Conservation (phyloP, 805 yeast species). For the Ogataea neopini region DNA sequence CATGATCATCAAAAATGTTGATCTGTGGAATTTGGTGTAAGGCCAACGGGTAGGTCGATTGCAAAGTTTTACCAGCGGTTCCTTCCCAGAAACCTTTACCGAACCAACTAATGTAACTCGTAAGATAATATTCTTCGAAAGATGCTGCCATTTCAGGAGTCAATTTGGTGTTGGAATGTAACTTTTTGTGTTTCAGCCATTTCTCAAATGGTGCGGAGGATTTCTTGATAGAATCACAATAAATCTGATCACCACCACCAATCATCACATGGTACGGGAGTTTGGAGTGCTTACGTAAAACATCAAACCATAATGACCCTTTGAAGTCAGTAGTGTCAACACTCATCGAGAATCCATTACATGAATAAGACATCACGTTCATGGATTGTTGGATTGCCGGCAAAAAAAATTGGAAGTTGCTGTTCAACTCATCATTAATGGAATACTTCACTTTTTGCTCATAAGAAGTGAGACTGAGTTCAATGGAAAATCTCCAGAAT, state of each 20-base stretch:
- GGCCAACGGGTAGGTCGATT: slow-evolving; percentile 69
- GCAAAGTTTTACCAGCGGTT: slow-evolving; percentile 60
- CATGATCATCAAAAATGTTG: slow-evolving; percentile 93
- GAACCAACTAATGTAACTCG: slow-evolving; percentile 82
- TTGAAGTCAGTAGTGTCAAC: slow-evolving; percentile 67
- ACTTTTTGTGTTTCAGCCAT: slow-evolving; percentile 62
- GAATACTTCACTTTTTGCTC: slow-evolving; percentile 68
- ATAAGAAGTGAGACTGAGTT: slow-evolving; percentile 43
- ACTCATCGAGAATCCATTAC: slow-evolving; percentile 84
- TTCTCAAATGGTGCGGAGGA: slow-evolving; percentile 52
- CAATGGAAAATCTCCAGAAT: slow-evolving; percentile 68
- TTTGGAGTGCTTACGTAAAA: slow-evolving; percentile 60
- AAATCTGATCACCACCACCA: slow-evolving; percentile 97
- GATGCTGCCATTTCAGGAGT: slow-evolving; percentile 52
- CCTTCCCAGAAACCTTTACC: slow-evolving; percentile 89
- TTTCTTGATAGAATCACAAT: slow-evolving; percentile 76
- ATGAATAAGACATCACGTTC: slow-evolving; percentile 82
- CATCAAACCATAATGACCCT: slow-evolving; percentile 86
- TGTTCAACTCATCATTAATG: slow-evolving; percentile 46
- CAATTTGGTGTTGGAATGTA: slow-evolving; percentile 41
- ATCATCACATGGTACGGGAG: slow-evolving; percentile 86
- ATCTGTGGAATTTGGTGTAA: slow-evolving; percentile 81
- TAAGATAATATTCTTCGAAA: slow-evolving; percentile 65
- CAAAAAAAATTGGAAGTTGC: slow-evolving; percentile 61
- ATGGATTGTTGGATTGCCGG: slow-evolving; percentile 68